Conservation (phyloP, 2,329 filamentous ascomycete genomes). For the Beauveria pseudobassiana region DNA sequence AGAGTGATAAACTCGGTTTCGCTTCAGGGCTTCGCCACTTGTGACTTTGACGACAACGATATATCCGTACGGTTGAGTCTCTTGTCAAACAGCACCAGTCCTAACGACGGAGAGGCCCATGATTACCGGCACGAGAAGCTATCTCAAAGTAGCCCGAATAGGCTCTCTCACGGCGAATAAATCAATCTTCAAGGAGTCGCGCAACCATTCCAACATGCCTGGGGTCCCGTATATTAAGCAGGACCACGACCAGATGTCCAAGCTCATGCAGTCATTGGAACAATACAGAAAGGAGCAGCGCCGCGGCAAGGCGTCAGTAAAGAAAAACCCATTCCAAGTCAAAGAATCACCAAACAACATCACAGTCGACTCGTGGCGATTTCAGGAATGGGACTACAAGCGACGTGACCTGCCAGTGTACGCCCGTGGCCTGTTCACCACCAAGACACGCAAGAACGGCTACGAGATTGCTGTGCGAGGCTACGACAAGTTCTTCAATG, state of each 20-base stretch:
- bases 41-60: not conserved
- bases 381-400: constrained; percentile 97
- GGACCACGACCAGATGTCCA: constrained; percentile 57
- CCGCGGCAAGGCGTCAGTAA: constrained; percentile 61
- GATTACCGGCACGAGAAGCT: not conserved
- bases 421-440: constrained; percentile 91
- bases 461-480: constrained; percentile 79
- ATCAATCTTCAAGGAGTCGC: not conserved
- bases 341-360: constrained; percentile 54
- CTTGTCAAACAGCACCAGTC: not conserved
- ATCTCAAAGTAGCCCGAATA: not conserved
- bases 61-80: not conserved
- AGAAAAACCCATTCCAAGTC: constrained; percentile 71
- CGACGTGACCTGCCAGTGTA: constrained; percentile 78
- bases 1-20: not conserved
- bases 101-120: not conserved
- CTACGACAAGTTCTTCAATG: constrained; percentile 99
- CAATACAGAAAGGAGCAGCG: constrained; percentile 44
- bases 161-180: not conserved
- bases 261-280: constrained; percentile 59
- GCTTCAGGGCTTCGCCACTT: not conserved
- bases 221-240: constrained; percentile 58
- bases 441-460: constrained; percentile 52
- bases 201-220: constrained; percentile 3
- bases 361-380: constrained; percentile 81